Conservation (phyloP, 2,329 filamentous ascomycete genomes). For the Clonostachys rhizophaga region DNA sequence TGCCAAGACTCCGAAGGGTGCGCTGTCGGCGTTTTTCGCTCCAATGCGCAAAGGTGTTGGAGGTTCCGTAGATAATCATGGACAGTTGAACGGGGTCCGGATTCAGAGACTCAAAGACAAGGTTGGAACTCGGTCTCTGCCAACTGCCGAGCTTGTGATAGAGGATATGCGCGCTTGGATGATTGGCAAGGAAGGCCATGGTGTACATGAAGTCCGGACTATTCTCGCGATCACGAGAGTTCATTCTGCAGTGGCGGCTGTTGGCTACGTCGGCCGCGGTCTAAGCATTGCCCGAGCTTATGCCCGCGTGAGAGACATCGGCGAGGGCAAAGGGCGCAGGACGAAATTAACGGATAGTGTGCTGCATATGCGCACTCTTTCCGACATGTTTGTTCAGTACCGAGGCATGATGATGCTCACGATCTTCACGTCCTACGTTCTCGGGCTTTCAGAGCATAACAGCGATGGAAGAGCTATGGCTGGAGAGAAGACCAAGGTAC, state of each 20-base stretch:
- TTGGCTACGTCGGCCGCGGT: slow-evolving; percentile 49
- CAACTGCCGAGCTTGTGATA: slow-evolving; percentile 68
- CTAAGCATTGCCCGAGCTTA: slow-evolving; percentile 54
- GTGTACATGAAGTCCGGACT: slow-evolving; percentile 63
- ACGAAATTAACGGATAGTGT: slow-evolving; percentile 44
- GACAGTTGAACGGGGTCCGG: slow-evolving; percentile 59
- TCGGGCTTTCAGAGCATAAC: slow-evolving; percentile 49
- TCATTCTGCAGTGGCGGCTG: slow-evolving; percentile 47
- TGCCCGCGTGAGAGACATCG: slow-evolving; percentile 49
- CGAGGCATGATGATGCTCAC: slow-evolving; percentile 50
- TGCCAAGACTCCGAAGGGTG: slow-evolving; percentile 42
- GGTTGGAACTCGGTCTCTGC: slow-evolving; percentile 63
- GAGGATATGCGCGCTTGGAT: slow-evolving; percentile 60
- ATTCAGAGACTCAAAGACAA: slow-evolving; percentile 71
- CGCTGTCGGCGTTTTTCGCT: slow-evolving; percentile 59
- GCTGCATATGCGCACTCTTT: slow-evolving; percentile 54
- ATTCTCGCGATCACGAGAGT: slow-evolving; percentile 64
- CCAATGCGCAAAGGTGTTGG: slow-evolving; percentile 46
- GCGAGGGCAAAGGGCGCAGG: slow-evolving; percentile 33
- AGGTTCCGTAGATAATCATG: slow-evolving; percentile 16
- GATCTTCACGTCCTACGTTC: slow-evolving; percentile 46
- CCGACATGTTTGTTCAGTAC: slow-evolving; percentile 50
- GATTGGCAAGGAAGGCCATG: slow-evolving; percentile 61
- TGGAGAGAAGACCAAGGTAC: neutral
- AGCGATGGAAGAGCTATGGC: slow-evolving; percentile 8